phyloP scores from a whole-genome alignment of 1,139 yeast species.

The Suhomyces terraborum region DNA sequence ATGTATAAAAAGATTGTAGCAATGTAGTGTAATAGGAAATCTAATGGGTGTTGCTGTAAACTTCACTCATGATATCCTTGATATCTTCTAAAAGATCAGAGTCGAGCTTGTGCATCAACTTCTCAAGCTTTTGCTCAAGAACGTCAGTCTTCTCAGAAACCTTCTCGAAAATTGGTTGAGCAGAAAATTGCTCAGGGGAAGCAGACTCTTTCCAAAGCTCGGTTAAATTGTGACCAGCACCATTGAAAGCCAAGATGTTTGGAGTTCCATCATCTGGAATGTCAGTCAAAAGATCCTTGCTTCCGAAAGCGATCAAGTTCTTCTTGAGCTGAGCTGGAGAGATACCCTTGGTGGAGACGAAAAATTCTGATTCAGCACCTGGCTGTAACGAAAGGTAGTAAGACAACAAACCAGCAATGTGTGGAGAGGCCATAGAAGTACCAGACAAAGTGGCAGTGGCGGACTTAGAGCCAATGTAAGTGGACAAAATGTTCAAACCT shows the following conservation, averaged over 20 bases:
- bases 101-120: constrained; percentile 24
- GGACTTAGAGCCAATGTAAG: constrained; percentile 81
- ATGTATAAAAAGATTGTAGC: not conserved
- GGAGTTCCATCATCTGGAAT: constrained; percentile 79
- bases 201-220: constrained; percentile 59
- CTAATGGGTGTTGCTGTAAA: constrained; percentile 4
- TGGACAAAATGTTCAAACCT: constrained; percentile 76
- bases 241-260: constrained; percentile 86
- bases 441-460: constrained; percentile 94
- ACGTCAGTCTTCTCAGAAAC: not conserved
- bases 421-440: constrained; percentile 99
- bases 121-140: constrained; percentile 23
- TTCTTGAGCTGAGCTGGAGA: constrained; percentile 88
- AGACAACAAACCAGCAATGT: constrained; percentile 85
- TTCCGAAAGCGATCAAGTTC: constrained; percentile 79
- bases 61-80: constrained; percentile 21
- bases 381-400: constrained; percentile 94
- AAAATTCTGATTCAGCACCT: constrained; percentile 69
- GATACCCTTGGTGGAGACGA: constrained; percentile 58
- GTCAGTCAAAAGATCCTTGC: constrained; percentile 66
- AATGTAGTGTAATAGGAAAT: constrained; percentile 3
- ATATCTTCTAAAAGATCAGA: constrained; percentile 25
- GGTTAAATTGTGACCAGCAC: constrained; percentile 82
- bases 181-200: not conserved
- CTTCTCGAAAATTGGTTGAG: not conserved